Conservation (phyloP, 2,329 filamentous ascomycete species). For the Amauroascus verrucosus region DNA sequence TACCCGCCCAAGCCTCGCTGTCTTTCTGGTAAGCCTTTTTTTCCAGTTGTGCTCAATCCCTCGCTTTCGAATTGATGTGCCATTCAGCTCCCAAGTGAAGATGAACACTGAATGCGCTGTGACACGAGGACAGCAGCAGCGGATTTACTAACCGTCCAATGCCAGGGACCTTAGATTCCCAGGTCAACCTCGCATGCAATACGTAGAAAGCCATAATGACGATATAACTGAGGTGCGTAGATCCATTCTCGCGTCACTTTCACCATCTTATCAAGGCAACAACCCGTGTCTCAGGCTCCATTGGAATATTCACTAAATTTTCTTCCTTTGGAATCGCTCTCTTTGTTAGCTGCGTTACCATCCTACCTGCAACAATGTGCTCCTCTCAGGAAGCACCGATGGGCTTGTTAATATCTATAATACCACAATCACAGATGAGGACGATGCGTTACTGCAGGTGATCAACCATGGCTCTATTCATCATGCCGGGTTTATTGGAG, state of each 20-base stretch:
- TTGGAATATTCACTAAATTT: background rate
- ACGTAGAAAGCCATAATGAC: conserved; percentile 44
- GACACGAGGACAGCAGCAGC: conserved; percentile 1
- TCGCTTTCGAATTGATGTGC: conserved; percentile 11
- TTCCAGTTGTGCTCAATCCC: conserved; percentile 13
- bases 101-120: background rate
- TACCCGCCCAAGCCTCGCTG: conserved; percentile 34
- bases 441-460: conserved; percentile 53
- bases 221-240: conserved; percentile 47
- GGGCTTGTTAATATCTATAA: conserved; percentile 54
- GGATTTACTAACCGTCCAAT: conserved; percentile 22
- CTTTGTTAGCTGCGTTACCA: conserved; percentile 40
- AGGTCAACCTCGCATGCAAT: conserved; percentile 28
- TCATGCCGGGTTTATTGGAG: conserved; percentile 49
- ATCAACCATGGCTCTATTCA: conserved; percentile 55
- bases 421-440: conserved; percentile 46
- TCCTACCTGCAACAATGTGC: conserved; percentile 41
- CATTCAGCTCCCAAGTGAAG: background rate
- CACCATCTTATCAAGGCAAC: background rate
- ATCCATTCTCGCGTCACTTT: conserved; percentile 1
- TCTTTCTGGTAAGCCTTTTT: conserved; percentile 36
- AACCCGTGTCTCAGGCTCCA: background rate
- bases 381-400: conserved; percentile 54
- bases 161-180: conserved; percentile 38
- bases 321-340: conserved; percentile 1